Base-by-base conservation (phyloP, 2,329 filamentous ascomycete species). In the Dendryphion nanum region DNA sequence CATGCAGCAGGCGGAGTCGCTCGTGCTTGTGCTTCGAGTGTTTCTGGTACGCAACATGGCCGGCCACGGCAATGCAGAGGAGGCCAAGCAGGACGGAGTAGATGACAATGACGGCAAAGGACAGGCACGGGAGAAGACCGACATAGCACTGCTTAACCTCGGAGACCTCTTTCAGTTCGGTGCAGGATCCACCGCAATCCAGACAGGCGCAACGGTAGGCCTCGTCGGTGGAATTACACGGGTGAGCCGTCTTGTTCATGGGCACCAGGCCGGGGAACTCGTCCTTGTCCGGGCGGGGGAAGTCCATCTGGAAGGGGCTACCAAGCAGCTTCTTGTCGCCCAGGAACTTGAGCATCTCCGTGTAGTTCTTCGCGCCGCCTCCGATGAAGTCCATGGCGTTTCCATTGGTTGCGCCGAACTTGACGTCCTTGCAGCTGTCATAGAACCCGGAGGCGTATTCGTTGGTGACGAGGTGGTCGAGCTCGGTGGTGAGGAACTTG, bases 301-400 rank as follows among this genome's bases (percentile, higher is more conserved):
- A 98, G 72, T 98, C 94, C 71, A 98, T 96, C 71, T 98, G 93
- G 67, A 98, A 98, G 0, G 93, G 93, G 40, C 91, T 97, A 4
- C 94, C 94, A 16, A 91, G 77, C 2, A 83, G 76, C 64, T 94
- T 94, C 73, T 95, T 91, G 64, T 95, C 84, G 13, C 93, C 93
- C 21, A 98, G 70, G 55, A 97, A 98, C 58, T 90, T 91, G 50
- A 98, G 71, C 52, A 98, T 86, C 29, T 86, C 79, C 0, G 82
- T 81, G 64, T 91, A 94, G 62, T 96, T 87, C 66, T 90, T 91
- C 10, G 93, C 93, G 13, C 91, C 90, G 13, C 93, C 93, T 20
- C 93, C 94, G 44, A 98, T 97, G 53, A 98, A 83, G 54, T 91
- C 85, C 79, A 98, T 98, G 13, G 91, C 93, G 57, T 85, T 89